These are phyloP conservation scores for Wickerhamiella australiensis DNA, from an alignment of 805 yeast species.

Conservation along the genomic window DNA sequence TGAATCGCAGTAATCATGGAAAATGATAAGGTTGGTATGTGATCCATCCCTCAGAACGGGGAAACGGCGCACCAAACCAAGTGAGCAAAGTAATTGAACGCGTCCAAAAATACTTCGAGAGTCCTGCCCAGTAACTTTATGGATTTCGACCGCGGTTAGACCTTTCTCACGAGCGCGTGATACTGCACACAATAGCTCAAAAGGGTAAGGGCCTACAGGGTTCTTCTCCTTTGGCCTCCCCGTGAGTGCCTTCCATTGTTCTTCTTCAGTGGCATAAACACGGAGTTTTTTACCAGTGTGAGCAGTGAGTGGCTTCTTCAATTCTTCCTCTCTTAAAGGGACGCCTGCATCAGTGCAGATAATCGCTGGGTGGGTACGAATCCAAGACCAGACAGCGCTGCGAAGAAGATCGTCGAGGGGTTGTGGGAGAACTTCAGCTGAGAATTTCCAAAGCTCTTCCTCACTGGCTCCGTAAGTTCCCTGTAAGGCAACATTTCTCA, in stretches of 20 bases:
- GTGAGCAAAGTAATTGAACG: conserved; percentile 24
- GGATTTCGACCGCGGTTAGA: conserved; percentile 28
- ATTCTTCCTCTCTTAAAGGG: not conserved
- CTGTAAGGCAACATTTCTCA: conserved; percentile 16
- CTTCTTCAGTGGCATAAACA: conserved; percentile 26
- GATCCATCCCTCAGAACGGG: conserved; percentile 27
- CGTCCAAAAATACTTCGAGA: conserved; percentile 32
- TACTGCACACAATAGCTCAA: conserved; percentile 30
- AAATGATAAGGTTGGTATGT: conserved; percentile 28
- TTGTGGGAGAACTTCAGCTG: not conserved
- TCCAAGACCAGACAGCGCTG: conserved; percentile 18
- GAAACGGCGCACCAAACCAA: conserved; percentile 27
- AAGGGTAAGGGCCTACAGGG: conserved; percentile 29
- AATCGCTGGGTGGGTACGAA: conserved; percentile 12
- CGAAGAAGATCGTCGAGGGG: conserved; percentile 15
- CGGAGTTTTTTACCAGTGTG: conserved; percentile 9
- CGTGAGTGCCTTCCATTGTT: conserved; percentile 30
- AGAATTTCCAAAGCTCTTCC: conserved; percentile 14
- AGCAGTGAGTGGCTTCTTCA: not conserved
- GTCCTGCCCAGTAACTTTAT: conserved; percentile 31
- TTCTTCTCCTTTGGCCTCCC: conserved; percentile 26
- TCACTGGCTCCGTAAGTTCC: conserved; percentile 16
- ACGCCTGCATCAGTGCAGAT: conserved; percentile 8
- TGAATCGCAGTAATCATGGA: conserved; percentile 27
- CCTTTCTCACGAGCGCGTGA: conserved; percentile 33